Conservation (phyloP, 2,329 filamentous ascomycete genomes). For the Rugonectria rugulosa region DNA sequence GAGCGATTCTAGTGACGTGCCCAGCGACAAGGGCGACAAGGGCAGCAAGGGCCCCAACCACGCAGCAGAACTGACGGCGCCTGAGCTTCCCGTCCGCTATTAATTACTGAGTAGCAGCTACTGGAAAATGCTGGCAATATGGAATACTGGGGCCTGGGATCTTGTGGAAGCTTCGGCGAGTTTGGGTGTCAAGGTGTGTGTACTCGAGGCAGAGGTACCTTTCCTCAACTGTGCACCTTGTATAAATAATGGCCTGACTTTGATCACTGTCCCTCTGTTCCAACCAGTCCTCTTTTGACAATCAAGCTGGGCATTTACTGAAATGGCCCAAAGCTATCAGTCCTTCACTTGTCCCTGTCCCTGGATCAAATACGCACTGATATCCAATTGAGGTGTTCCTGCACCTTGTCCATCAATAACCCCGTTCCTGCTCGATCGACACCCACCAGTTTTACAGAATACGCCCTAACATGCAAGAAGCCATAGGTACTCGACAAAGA, state of each 20-base stretch:
- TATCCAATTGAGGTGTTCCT: too few species aligned
- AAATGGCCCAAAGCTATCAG: too few species aligned
- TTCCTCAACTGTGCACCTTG: too few species aligned
- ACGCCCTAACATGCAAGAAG: conserved; percentile 3
- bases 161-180: conserved; percentile 44
- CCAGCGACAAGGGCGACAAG: not conserved
- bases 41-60: conserved; percentile 5
- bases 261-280: not conserved
- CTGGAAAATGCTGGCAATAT: conserved; percentile 24
- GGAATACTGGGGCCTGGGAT: conserved; percentile 39
- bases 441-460: too few species aligned
- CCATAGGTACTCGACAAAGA: too few species aligned
- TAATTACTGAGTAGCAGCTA: conserved; percentile 16
- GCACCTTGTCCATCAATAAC: too few species aligned
- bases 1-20: conserved; percentile 36
- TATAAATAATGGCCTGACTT: not conserved
- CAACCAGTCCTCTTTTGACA: not conserved
- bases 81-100: conserved; percentile 27
- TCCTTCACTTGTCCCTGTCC: too few species aligned
- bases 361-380: too few species aligned
- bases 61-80: conserved; percentile 18
- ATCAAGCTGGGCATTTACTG: too few species aligned
- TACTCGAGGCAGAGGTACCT: conserved; percentile 14
- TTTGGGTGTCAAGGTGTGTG: not conserved
- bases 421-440: too few species aligned